Evolutionary conservation across 2,329 filamentous ascomycete genomes (phyloP), one percentile per base, ranked within the genome.

Genomic region (Coleophoma eucalyptorum): DNA sequence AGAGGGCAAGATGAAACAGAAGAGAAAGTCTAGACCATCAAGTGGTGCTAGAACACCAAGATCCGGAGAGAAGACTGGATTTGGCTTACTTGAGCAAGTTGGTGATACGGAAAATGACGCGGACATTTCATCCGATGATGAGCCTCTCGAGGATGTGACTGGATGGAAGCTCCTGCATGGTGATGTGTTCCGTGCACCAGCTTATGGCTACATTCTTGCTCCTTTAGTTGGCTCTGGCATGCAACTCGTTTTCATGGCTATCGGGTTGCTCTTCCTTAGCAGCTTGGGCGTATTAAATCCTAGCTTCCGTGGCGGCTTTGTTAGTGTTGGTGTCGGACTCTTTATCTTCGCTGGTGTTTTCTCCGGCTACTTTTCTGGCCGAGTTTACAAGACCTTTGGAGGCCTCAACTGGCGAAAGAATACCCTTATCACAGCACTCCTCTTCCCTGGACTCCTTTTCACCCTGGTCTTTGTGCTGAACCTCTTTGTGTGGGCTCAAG

Each of bases 81-180:
- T 71, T 3, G 80, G 81, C 1, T 69, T 90, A 19, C 71, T 90
- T 5, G 85, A 86, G 16, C 79, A 82, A 55, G 72, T 75, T 31
- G 76, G 72, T 41, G 77, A 80, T 53, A 73, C 57, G 37, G 79
- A 76, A 48, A 71, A 68, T 58, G 83, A 77, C 54, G 74, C 72
- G 1, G 84, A 71, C 49, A 52, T 78, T 8, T 78, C 76, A 5
- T 86, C 81, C 4, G 88, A 90, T 45, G 88, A 90, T 1, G 87
- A 91, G 58, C 71, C 79, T 0, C 67, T 89, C 6, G 90, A 96
- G 62, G 90, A 96, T 59, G 79, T 88, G 26, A 89, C 88, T 2
- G 90, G 90, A 46, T 96, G 90, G 90, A 96, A 96, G 67, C 74
- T 94, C 15, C 76, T 96, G 3, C 89, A 95, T 62, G 89, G 81